phyloP scores from a whole-genome alignment of 2,329 filamentous ascomycete genomes.

The Penicillium psychrosexuale region DNA sequence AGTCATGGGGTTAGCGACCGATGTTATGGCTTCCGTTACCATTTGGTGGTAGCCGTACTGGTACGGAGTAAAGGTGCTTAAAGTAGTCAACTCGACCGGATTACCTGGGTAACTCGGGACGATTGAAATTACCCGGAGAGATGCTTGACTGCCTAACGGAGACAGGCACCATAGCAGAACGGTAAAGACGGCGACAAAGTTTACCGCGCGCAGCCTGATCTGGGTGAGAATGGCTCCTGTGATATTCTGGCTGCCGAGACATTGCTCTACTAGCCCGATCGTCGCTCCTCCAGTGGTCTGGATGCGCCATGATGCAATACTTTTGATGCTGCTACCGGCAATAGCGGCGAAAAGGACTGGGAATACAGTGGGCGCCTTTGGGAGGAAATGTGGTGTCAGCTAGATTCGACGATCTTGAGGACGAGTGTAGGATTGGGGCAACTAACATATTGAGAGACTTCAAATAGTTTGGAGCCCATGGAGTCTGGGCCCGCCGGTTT shows the following conservation, averaged over 20 bases:
- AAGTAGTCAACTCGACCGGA: not conserved
- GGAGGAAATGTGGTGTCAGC: not conserved
- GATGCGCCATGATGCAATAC: not conserved
- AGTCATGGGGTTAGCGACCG: not conserved
- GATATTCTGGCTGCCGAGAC: conserved; percentile 2
- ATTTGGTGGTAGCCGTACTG: not conserved
- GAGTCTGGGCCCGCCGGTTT: not conserved
- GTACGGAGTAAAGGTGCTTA: not conserved
- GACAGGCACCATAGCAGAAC: not conserved
- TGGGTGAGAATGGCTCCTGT: not conserved
- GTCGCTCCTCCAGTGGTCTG: not conserved
- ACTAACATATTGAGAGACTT: not conserved
- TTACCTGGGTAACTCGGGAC: not conserved
- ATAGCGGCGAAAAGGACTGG: not conserved
- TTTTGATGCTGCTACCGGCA: conserved; percentile 3
- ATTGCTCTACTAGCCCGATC: not conserved
- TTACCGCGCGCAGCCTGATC: not conserved
- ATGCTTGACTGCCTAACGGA: not conserved
- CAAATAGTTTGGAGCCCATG: not conserved
- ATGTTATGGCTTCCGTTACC: not conserved
- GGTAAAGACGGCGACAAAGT: not conserved
- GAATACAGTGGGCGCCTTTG: not conserved
- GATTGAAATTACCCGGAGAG: not conserved
- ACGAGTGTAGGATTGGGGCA: not conserved
- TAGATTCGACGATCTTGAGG: not conserved